These are phyloP conservation scores for Obba rivulosa DNA, from an alignment of 768 basidiomycete species.

Conservation along the genomic window DNA sequence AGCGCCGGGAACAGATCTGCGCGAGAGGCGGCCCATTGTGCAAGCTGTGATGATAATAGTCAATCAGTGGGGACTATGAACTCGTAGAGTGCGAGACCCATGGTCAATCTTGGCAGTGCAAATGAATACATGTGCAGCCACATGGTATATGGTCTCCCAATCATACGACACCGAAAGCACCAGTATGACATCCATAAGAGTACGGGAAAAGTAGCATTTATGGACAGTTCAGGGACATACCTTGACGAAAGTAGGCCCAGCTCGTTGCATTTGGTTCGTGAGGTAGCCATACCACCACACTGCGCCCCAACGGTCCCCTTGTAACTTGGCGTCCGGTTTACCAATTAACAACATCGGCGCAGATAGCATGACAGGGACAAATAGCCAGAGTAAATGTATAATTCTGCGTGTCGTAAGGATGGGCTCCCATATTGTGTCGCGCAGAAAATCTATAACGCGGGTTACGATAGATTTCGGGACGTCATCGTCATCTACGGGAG, in stretches of 20 bases:
- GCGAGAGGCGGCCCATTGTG: constrained; percentile 97
- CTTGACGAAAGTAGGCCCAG: constrained; percentile 97
- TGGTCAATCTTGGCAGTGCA: no score
- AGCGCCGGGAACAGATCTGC: constrained; percentile 87
- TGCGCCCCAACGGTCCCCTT: constrained; percentile 86
- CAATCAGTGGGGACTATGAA: background rate
- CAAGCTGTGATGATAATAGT: constrained; percentile 47
- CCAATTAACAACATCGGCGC: constrained; percentile 82
- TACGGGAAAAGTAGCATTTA: constrained; percentile 5
- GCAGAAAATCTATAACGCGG: constrained; percentile 43
- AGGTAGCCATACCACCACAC: constrained; percentile 97
- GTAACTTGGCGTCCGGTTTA: constrained; percentile 43
- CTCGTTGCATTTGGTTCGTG: constrained; percentile 84
- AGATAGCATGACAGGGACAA: constrained; percentile 80
- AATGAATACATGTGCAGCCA: no score
- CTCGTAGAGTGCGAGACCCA: background rate
- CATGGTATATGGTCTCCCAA: no score
- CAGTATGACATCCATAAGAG: no score
- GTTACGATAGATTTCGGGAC: constrained; percentile 38
- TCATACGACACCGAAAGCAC: no score
- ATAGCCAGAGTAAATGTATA: constrained; percentile 74
- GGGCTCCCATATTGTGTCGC: constrained; percentile 73
- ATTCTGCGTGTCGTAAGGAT: constrained; percentile 80
- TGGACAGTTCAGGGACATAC: constrained; percentile 33
- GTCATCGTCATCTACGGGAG: constrained; percentile 51